A percentile compares a stretch with the other conserved stretches of the same genome.
Conservation (phyloP, 352 stramenopile species). For the Phytophthora boehmeriae region DNA sequence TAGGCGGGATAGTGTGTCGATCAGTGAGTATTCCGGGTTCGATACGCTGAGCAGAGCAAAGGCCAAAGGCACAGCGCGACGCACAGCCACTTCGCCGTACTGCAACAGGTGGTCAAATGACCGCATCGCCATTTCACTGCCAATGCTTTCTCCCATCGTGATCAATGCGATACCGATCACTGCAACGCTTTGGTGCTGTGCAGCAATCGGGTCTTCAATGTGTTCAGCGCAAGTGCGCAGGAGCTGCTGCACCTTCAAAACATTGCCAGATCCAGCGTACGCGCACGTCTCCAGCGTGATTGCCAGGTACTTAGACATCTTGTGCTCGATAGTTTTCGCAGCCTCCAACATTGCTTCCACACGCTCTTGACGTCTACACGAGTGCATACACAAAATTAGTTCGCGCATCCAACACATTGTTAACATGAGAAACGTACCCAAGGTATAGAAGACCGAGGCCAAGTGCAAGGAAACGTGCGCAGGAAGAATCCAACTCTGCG, state of each 20-base stretch:
- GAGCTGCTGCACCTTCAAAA: conserved; percentile 98
- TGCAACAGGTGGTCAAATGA: conserved; percentile 99
- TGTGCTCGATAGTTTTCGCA: conserved; percentile 98
- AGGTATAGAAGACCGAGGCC: conserved; percentile 98
- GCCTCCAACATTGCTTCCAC: conserved; percentile 99
- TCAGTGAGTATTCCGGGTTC: conserved; percentile 96
- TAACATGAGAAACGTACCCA: conserved; percentile 65
- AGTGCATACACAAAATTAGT: conserved; percentile 50
- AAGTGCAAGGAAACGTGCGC: conserved; percentile 96
- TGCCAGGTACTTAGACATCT: conserved; percentile 96
- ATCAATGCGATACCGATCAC: conserved; percentile 98
- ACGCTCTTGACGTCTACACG: conserved; percentile 87
- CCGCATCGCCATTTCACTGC: conserved; percentile 98
- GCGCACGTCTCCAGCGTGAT: conserved; percentile 98
- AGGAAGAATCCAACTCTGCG: conserved; percentile 96
- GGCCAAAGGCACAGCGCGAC: conserved; percentile 96
- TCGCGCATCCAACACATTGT: conserved; percentile 61
- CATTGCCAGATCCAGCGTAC: conserved; percentile 98
- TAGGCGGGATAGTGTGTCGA: conserved; percentile 98
- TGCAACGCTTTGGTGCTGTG: conserved; percentile 93
- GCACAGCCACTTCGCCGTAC: conserved; percentile 98
- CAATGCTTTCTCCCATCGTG: conserved; percentile 97
- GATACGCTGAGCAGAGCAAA: conserved; percentile 97
- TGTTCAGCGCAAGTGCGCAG: conserved; percentile 98
- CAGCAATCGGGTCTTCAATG: conserved; percentile 81